Evolutionary conservation across 164 flowering plant species (phyloP), one percentile per base, ranked within the genome.

Genomic region (Stephania cephalantha): DNA sequence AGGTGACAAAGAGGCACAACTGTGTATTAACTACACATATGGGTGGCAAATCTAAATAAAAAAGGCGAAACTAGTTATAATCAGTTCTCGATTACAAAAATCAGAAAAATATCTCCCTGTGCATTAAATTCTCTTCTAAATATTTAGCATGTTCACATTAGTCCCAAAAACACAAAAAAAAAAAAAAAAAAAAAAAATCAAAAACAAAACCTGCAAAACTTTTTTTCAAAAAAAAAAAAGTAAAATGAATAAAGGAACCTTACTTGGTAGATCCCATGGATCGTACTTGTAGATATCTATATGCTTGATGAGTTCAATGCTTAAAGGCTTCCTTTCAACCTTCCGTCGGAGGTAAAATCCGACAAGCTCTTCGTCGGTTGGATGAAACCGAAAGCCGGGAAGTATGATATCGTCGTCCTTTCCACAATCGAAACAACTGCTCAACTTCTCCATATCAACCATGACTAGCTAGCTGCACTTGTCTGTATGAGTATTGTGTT

Each of bases 251-350:
- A 9, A 58, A 6, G 17, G 17, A 8, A 63, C 73, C 95, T 72
- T 91, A 93, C 98, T 90, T 83, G 98, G 93, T 77, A 93, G 94
- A 87, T 93, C 98, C 98, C 98, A 93, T 0, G 98, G 98, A 72
- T 93, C 90, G 70, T 83, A 85, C 70, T 93, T 93, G 83, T 91
- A 93, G 82, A 93, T 86, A 74, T 93, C 96, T 35, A 90, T 83
- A 78, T 89, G 87, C 70, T 85, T 85, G 84, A 93, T 93, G 81
- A 93, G 83, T 52, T 89, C 96, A 8, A 90, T 84, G 69, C 76
- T 77, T 70, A 86, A 53, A 1, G 85, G 85, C 77, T 81, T 90
- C 85, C 86, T 91, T 65, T 87, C 88, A 29, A 91, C 90, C 78
- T 93, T 93, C 22, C 94, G 67, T 11, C 81, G 81, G n/a, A 93